Evolutionary conservation across 345 rosid genomes (phyloP).

Genomic region (Arabidopsis thaliana): DNA sequence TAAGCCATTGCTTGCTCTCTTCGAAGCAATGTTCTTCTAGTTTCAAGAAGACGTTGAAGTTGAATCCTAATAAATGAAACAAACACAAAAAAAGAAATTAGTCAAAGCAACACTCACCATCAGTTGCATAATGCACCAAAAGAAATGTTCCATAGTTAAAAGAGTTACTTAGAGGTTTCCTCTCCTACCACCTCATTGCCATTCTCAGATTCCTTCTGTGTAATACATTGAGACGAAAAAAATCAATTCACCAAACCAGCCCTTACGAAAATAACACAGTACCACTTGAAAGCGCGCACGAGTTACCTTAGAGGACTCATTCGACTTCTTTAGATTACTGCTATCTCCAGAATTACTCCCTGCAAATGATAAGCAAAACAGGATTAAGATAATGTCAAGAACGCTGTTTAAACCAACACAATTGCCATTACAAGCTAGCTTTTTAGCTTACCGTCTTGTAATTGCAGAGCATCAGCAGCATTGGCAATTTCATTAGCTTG

Average conservation of each 20-base stretch:
- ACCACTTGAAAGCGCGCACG: neutral
- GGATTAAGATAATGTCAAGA: neutral
- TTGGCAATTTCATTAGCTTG: conserved; percentile 58
- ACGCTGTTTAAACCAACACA: neutral
- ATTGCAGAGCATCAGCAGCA: conserved; percentile 42
- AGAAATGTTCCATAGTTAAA: neutral
- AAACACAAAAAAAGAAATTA: conserved; percentile 30
- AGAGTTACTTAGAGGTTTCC: conserved; percentile 75
- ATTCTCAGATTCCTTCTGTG: conserved; percentile 51
- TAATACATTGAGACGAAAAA: conserved; percentile 18
- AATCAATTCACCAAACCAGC: conserved; percentile 23
- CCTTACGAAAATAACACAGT: neutral
- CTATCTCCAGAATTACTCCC: conserved; percentile 42
- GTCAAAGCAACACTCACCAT: conserved; percentile 2
- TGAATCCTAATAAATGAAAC: conserved; percentile 56
- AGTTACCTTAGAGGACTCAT: conserved; percentile 61
- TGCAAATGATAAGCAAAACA: conserved; percentile 36
- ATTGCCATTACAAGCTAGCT: neutral
- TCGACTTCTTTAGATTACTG: conserved; percentile 48
- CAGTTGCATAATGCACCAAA: neutral
- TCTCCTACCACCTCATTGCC: conserved; percentile 48
- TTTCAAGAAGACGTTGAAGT: conserved; percentile 75
- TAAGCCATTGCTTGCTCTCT: conserved; percentile 90
- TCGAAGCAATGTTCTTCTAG: conserved; percentile 67
- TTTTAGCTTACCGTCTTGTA: conserved; percentile 54